These are phyloP conservation scores for Astrothelium macrocarpum DNA, from an alignment of 495 filamentous ascomycete genomes.

Conservation along the genomic window DNA sequence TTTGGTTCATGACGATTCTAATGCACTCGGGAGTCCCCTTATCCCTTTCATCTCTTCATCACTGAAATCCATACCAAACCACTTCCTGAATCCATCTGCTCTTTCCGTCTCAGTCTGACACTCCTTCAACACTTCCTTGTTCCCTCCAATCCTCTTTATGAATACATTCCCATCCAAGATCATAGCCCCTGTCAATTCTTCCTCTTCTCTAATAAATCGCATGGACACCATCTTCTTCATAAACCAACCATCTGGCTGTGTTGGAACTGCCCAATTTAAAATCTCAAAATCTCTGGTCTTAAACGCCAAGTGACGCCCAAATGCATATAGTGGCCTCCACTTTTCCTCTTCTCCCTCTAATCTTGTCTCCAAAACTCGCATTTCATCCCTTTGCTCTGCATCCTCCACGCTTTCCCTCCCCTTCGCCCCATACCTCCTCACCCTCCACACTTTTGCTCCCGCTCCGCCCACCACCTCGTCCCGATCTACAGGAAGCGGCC, in stretches of 20 bases:
- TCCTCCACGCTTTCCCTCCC: slow-evolving; percentile 34
- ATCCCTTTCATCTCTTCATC: slow-evolving; percentile 25
- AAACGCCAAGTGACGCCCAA: slow-evolving; percentile 49
- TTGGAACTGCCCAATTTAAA: slow-evolving; percentile 51
- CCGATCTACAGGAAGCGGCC: slow-evolving; percentile 36
- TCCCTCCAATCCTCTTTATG: slow-evolving; percentile 51
- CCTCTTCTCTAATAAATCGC: slow-evolving; percentile 41
- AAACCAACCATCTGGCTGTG: slow-evolving; percentile 39
- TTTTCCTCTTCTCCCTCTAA: slow-evolving; percentile 30
- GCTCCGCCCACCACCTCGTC: not conserved
- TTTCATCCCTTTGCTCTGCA: slow-evolving; percentile 34
- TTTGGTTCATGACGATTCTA: not conserved
- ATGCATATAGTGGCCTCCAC: slow-evolving; percentile 52
- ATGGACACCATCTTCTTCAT: slow-evolving; percentile 42
- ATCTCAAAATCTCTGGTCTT: slow-evolving; percentile 52
- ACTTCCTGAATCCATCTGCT: slow-evolving; percentile 23
- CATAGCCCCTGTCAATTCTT: slow-evolving; percentile 47
- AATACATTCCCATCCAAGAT: slow-evolving; percentile 46
- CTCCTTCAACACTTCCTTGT: slow-evolving; percentile 20
- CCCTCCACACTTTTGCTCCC: not conserved
- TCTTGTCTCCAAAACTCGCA: slow-evolving; percentile 58
- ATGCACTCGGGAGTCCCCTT: slow-evolving; percentile 4
- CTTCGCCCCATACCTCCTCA: slow-evolving; percentile 5
- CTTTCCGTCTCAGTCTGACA: slow-evolving; percentile 28
- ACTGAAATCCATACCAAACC: slow-evolving; percentile 26